These are phyloP conservation scores for Hamamelis virginiana DNA, from an alignment of 164 flowering plant genomes.

Conservation along the genomic window DNA sequence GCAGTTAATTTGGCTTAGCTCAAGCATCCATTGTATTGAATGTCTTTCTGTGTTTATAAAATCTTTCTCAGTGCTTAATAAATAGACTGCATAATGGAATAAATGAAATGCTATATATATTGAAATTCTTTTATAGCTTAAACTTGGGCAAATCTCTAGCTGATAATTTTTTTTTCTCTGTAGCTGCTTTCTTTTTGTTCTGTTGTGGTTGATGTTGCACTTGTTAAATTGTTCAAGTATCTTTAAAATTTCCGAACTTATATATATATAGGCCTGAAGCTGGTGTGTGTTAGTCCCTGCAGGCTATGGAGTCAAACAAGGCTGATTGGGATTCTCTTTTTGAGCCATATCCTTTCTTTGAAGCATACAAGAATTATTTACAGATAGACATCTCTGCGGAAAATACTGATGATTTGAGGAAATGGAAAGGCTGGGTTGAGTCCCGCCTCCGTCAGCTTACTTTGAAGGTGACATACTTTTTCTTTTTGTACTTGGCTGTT, in stretches of 20 bases:
- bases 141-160: no score
- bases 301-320: conserved; percentile 72
- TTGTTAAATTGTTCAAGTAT: background rate
- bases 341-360: conserved; percentile 81
- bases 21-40: background rate
- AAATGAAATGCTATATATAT: background rate
- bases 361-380: conserved; percentile 80
- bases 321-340: conserved; percentile 70
- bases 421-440: conserved; percentile 97
- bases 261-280: background rate
- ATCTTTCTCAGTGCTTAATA: background rate
- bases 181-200: background rate
- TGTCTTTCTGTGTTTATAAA: background rate
- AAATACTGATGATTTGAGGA: conserved; percentile 64
- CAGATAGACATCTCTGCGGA: conserved; percentile 77
- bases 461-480: conserved; percentile 50
- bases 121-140: no score
- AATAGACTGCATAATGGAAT: background rate
- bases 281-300: conserved; percentile 18
- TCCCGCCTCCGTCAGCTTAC: conserved; percentile 87
- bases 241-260: background rate
- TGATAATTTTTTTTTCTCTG: no score
- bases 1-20: background rate
- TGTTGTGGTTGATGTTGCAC: background rate
- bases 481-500: background rate